A percentile compares a stretch with the other conserved stretches of the same genome.
These are phyloP conservation scores for Immersiporthe knoxdaviesiana DNA, from an alignment of 2,329 filamentous ascomycete genomes.

Conservation along the genomic window DNA sequence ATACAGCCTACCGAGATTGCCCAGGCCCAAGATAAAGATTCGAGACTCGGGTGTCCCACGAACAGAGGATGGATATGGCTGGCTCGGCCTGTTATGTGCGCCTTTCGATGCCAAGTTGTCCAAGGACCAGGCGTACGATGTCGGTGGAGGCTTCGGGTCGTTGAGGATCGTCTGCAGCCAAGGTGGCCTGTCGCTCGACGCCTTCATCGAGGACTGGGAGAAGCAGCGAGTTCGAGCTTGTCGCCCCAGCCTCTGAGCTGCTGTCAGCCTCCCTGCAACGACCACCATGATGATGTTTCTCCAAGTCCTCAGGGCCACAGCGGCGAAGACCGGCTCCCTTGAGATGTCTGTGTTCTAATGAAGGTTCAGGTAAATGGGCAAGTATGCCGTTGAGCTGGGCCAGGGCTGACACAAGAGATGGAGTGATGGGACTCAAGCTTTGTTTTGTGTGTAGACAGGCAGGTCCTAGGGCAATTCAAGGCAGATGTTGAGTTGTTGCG, in stretches of 20 bases:
- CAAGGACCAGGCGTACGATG: slow-evolving; percentile 32
- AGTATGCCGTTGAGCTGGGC: not conserved
- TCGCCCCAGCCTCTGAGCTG: not conserved
- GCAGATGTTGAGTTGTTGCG: not conserved
- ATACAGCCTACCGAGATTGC: slow-evolving; percentile 80
- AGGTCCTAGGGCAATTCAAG: not conserved
- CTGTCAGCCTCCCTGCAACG: slow-evolving; percentile 4
- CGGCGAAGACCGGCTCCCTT: not conserved
- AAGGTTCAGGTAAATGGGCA: not conserved
- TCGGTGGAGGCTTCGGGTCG: slow-evolving; percentile 26
- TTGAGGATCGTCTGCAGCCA: slow-evolving; percentile 30
- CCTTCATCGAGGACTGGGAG: slow-evolving; percentile 3
- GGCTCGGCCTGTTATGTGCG: slow-evolving; percentile 8
- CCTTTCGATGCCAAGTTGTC: slow-evolving; percentile 25
- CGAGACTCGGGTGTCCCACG: slow-evolving; percentile 40
- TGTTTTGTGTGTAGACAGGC: not conserved
- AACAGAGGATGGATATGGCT: slow-evolving; percentile 27
- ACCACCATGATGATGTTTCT: slow-evolving; percentile 15
- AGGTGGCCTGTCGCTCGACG: slow-evolving; percentile 19
- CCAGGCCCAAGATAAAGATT: slow-evolving; percentile 78
- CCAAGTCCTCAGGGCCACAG: not conserved
- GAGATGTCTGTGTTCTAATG: not conserved
- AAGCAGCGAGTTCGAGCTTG: slow-evolving; percentile 4
- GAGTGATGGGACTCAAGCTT: not conserved
- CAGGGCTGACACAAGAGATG: not conserved